Percentiles rank a stretch among this genome's conserved stretches.
Conservation (phyloP, 176 grass and related monocot genomes). For the Musa schizocarpa region DNA sequence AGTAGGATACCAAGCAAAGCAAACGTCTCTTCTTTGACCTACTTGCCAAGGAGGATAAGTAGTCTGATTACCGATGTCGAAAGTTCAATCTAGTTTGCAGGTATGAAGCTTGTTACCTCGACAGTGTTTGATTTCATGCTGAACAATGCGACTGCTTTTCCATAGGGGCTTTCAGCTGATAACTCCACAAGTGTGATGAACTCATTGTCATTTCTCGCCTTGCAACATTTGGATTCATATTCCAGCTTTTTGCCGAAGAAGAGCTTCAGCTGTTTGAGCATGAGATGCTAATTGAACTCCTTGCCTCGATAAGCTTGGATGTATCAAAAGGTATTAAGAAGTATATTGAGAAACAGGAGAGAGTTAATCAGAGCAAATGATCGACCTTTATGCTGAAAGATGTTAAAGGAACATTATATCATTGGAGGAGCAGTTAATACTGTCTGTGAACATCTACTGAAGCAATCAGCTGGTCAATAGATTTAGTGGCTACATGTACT, state of each 20-base stretch:
- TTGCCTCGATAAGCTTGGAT: no score
- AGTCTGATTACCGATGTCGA: background rate
- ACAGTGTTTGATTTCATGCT: slow-evolving; percentile 47
- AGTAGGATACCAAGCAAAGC: slow-evolving; percentile 15
- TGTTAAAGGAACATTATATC: no score
- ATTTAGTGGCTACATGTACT: no score
- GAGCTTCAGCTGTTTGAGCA: slow-evolving; percentile 57
- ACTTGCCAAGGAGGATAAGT: background rate
- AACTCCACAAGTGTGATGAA: slow-evolving; percentile 67
- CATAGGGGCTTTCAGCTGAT: slow-evolving; percentile 52
- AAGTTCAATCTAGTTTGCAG: background rate
- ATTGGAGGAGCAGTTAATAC: no score
- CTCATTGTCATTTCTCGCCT: slow-evolving; percentile 22
- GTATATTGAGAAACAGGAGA: no score
- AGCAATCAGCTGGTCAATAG: no score
- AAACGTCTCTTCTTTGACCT: slow-evolving; percentile 21
- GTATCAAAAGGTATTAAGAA: background rate
- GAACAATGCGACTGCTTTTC: slow-evolving; percentile 53
- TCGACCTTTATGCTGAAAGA: no score
- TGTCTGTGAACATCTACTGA: no score
- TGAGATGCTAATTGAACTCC: slow-evolving; percentile 5
- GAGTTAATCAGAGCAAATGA: no score
- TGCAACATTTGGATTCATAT: slow-evolving; percentile 55
- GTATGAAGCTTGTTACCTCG: slow-evolving; percentile 29
- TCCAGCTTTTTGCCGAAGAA: slow-evolving; percentile 60